phyloP scores from a whole-genome alignment of 495 filamentous ascomycete species.

The Aspergillus sclerotiicarbonarius region DNA sequence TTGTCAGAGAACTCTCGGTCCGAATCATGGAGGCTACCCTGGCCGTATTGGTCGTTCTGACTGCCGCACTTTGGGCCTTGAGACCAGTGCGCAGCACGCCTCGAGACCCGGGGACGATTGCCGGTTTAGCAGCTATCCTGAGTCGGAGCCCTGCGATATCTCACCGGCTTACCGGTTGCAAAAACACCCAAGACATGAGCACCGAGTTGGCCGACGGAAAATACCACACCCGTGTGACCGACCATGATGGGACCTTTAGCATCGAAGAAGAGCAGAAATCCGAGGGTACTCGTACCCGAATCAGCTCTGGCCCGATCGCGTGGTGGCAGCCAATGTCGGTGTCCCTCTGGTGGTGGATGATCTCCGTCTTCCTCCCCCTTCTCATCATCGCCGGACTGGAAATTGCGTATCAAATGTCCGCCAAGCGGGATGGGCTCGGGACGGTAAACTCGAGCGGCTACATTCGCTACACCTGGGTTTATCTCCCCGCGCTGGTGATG shows the following conservation, averaged over 20 bases:
- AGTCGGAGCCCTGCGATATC: background rate
- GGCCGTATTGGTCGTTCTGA: conserved; percentile 5
- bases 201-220: background rate
- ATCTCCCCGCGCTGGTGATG: conserved; percentile 23
- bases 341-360: conserved; percentile 1
- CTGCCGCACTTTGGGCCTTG: background rate
- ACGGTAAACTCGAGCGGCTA: conserved; percentile 4
- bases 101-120: conserved; percentile 16
- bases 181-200: background rate
- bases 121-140: conserved; percentile 17
- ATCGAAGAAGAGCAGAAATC: background rate
- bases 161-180: background rate
- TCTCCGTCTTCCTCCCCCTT: conserved; percentile 12
- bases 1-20: conserved; percentile 11
- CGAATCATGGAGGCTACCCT: conserved; percentile 11
- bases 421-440: background rate
- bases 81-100: conserved; percentile 11
- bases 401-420: conserved; percentile 11
- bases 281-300: background rate
- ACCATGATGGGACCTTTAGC: background rate
- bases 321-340: conserved; percentile 16
- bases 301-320: background rate
- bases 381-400: conserved; percentile 15
- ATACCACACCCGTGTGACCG: background rate
- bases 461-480: conserved; percentile 19